These are phyloP conservation scores for Neurospora sublineolata DNA, from an alignment of 495 filamentous ascomycete species.

Conservation along the genomic window DNA sequence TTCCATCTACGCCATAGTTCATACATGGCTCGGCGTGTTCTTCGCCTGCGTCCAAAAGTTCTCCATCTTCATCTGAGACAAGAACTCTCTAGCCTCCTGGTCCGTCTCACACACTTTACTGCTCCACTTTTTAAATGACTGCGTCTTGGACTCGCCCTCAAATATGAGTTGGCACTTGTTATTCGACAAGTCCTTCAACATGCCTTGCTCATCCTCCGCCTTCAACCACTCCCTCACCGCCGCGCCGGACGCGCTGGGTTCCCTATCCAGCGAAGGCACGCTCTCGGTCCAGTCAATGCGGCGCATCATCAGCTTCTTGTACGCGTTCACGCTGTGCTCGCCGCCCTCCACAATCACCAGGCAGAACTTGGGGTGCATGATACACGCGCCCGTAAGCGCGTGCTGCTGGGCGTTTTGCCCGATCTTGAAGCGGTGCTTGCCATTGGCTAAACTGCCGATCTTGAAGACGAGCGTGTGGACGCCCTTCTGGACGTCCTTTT, in stretches of 20 bases:
- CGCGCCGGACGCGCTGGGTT: constrained; percentile 23
- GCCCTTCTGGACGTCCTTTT: constrained; percentile 78
- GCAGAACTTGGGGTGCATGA: constrained; percentile 79
- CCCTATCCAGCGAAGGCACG: constrained; percentile 49
- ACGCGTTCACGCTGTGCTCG: constrained; percentile 61
- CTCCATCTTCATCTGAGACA: constrained; percentile 78
- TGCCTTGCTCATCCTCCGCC: constrained; percentile 66
- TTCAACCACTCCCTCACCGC: constrained; percentile 59
- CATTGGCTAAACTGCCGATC: constrained; percentile 76
- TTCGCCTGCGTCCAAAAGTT: constrained; percentile 95
- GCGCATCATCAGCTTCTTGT: constrained; percentile 78
- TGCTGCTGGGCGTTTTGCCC: constrained; percentile 83
- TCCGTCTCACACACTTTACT: constrained; percentile 82
- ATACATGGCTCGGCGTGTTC: constrained; percentile 17
- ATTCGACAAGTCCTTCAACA: constrained; percentile 62
- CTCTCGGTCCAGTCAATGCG: constrained; percentile 95
- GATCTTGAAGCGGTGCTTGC: constrained; percentile 87
- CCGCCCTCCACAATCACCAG: constrained; percentile 90
- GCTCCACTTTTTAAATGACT: constrained; percentile 76
- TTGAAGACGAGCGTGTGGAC: constrained; percentile 77
- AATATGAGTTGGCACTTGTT: constrained; percentile 78
- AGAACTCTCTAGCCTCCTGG: constrained; percentile 66
- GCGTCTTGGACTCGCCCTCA: constrained; percentile 71
- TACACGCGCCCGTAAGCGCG: constrained; percentile 71
- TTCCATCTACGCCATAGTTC: not conserved